These are phyloP conservation scores for Triangularia verruculosa DNA, from an alignment of 2,329 filamentous ascomycete species.

Conservation along the genomic window DNA sequence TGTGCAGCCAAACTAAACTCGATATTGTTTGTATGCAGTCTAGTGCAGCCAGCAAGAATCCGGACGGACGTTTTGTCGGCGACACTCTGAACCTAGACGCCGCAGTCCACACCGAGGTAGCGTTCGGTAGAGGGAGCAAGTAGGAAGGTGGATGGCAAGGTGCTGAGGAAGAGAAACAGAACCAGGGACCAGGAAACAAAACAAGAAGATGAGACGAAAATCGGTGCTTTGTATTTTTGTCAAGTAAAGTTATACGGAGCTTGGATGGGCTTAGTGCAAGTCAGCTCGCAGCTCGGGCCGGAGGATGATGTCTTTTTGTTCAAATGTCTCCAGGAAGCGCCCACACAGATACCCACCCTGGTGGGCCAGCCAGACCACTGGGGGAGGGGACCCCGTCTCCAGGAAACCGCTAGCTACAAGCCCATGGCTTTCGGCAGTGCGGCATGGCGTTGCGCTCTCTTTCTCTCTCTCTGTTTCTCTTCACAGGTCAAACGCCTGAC, in stretches of 20 bases:
- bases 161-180: not conserved
- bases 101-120: conserved; percentile 21
- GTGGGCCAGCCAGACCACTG: conserved; percentile 10
- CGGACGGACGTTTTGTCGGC: conserved; percentile 26
- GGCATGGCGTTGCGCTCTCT: conserved; percentile 27
- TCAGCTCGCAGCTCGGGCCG: conserved; percentile 20
- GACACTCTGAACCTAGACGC: conserved; percentile 22
- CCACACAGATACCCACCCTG: conserved; percentile 21
- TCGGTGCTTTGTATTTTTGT: conserved; percentile 11
- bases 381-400: conserved; percentile 4
- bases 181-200: conserved; percentile 1
- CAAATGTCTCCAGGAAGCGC: conserved; percentile 18
- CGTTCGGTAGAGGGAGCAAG: conserved; percentile 9
- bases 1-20: conserved; percentile 19
- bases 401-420: conserved; percentile 16
- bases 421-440: conserved; percentile 29
- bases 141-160: not conserved
- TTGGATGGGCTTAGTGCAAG: conserved; percentile 13
- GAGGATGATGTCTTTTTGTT: conserved; percentile 20
- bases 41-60: conserved; percentile 17
- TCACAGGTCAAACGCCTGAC: not conserved
- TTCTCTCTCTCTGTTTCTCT: not conserved
- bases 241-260: not conserved
- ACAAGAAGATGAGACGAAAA: conserved; percentile 16
- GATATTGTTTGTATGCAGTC: conserved; percentile 17